Evolutionary conservation across 2,329 filamentous ascomycete genomes (phyloP), one percentile per base, ranked within the genome.

Genomic region (Clonostachys rhizophaga): DNA sequence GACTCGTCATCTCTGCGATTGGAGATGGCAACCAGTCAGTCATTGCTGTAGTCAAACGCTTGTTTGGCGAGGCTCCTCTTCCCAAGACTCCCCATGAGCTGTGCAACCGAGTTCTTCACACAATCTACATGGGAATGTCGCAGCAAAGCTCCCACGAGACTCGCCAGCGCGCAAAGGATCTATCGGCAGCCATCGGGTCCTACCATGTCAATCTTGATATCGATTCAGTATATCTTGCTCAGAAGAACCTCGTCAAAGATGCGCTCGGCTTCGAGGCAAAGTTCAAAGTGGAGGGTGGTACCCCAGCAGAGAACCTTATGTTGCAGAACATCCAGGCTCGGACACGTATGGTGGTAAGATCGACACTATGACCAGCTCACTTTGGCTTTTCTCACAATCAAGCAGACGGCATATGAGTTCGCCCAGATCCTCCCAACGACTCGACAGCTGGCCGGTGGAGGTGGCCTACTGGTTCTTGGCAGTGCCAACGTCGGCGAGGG

Each of bases 321-420:
- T 64, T 83, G n/a, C 83, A 87, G 53, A 87, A 87, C 57, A 81
- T 87, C 45, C 84, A 87, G 49, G 83, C 83, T 5, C 70, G 83
- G 10, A 71, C 75, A 16, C 70, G 84, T 40, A 85, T 87, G 76
- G 81, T 88, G 3, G 24, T 30, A 30, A 30, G 67, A 81, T 12
- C 40, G 42, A 11, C 14, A 40, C 7, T 10, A 40, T n/a, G n/a
- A 8, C n/a, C 37, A n/a, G 2, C 17, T n/a, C n/a, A 18, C 17
- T 40, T 11, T 40, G n/a, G 7, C 12, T 18, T 40, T 40, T 40
- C 37, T 40, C 37, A 40, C 37, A 4, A 40, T 11, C 37, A 40
- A 18, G 17, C n/a, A n/a, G n/a, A 40, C 40, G 3, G 71, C 78
- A 8, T 88, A 87, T 59, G 65, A 78, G 24, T 81, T 84, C 53